Evolutionary conservation across 352 stramenopile genomes (phyloP).

Genomic region (Phytophthora brassicae): DNA sequence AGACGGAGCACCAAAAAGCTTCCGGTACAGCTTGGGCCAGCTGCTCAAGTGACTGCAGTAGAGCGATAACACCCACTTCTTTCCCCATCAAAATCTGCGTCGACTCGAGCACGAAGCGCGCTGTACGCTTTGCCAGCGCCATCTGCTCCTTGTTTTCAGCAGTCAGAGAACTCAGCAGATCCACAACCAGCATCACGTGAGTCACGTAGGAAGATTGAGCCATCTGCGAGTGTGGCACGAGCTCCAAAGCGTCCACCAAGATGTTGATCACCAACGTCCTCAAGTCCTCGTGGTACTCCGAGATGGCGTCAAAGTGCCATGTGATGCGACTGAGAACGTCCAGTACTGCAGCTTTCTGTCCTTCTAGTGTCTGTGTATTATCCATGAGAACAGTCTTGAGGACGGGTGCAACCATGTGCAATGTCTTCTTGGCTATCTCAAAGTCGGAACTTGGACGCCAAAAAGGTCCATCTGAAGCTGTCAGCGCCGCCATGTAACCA

Average conservation of each 20-base stretch:
- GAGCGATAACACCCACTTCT: slow-evolving; percentile 37
- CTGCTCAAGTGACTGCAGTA: slow-evolving; percentile 47
- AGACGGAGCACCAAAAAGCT: slow-evolving; percentile 38
- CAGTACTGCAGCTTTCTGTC: slow-evolving; percentile 34
- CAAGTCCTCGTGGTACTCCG: slow-evolving; percentile 3
- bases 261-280: slow-evolving; percentile 11
- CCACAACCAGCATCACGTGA: slow-evolving; percentile 43
- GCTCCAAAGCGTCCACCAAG: slow-evolving; percentile 39
- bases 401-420: slow-evolving; percentile 37
- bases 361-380: slow-evolving; percentile 15
- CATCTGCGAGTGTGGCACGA: slow-evolving; percentile 31
- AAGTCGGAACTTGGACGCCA: neutral
- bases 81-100: slow-evolving; percentile 31
- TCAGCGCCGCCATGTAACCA: slow-evolving; percentile 45
- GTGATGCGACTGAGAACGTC: slow-evolving; percentile 43
- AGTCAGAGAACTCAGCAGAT: slow-evolving; percentile 35
- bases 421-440: slow-evolving; percentile 1
- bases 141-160: slow-evolving; percentile 9
- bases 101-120: slow-evolving; percentile 22
- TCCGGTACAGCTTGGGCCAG: slow-evolving; percentile 30
- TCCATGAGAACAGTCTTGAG: slow-evolving; percentile 40
- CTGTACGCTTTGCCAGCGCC: slow-evolving; percentile 10
- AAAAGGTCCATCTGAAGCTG: slow-evolving; percentile 14
- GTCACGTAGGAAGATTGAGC: slow-evolving; percentile 28
- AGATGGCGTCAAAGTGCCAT: slow-evolving; percentile 36